phyloP scores from a whole-genome alignment of 2,329 filamentous ascomycete species.

The Colletotrichum orchidophilum region DNA sequence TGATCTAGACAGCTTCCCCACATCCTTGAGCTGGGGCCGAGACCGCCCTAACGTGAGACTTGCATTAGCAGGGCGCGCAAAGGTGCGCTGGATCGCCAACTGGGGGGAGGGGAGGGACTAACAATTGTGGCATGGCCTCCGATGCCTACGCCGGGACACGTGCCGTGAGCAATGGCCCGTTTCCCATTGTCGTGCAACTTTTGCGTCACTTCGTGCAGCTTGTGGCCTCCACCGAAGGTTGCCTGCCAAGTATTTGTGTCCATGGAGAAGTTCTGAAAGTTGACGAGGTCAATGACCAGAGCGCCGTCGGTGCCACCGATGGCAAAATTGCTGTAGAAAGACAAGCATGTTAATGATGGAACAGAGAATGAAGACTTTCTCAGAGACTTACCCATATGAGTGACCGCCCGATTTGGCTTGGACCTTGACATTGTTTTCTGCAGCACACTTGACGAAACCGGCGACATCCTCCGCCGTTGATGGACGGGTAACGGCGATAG shows the following conservation, averaged over 20 bases:
- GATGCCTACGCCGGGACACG: slow-evolving; percentile 67
- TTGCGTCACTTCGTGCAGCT: slow-evolving; percentile 61
- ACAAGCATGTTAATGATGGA: not conserved
- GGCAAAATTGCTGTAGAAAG: slow-evolving; percentile 47
- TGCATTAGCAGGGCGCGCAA: slow-evolving; percentile 6
- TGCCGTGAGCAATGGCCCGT: slow-evolving; percentile 68
- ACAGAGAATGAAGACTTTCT: not conserved
- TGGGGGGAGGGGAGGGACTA: slow-evolving; percentile 37
- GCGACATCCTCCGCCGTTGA: slow-evolving; percentile 62
- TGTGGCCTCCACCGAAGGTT: slow-evolving; percentile 62
- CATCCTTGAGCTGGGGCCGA: slow-evolving; percentile 67
- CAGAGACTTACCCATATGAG: slow-evolving; percentile 63
- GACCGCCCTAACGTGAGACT: slow-evolving; percentile 56
- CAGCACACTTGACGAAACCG: slow-evolving; percentile 66
- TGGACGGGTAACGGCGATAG: slow-evolving; percentile 66
- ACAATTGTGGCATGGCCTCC: slow-evolving; percentile 68
- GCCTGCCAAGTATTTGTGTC: slow-evolving; percentile 62
- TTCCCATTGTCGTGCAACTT: slow-evolving; percentile 60
- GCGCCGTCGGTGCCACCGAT: slow-evolving; percentile 60
- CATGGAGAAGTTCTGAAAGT: slow-evolving; percentile 63
- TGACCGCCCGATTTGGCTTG: slow-evolving; percentile 73
- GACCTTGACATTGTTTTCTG: slow-evolving; percentile 58
- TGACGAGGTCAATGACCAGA: slow-evolving; percentile 63
- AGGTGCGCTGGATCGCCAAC: slow-evolving; percentile 2
- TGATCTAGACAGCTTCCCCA: slow-evolving; percentile 67